A percentile compares a stretch with the other conserved stretches of the same genome.
Evolutionary conservation across 225 moss, liverwort and hornwort genomes (phyloP).

Genomic region (Antitrichia curtipendula): DNA sequence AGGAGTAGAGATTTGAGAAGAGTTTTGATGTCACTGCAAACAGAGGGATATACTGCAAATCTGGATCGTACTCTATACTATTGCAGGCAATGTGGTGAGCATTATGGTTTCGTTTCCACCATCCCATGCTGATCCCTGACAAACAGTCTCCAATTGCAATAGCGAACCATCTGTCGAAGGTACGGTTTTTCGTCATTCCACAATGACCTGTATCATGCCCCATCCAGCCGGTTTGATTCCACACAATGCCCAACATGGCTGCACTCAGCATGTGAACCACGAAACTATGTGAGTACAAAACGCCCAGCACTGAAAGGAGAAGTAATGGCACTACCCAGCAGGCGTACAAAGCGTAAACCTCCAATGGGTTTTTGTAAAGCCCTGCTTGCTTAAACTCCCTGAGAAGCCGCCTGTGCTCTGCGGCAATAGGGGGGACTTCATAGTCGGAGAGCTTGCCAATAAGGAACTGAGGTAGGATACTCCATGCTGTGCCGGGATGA

Average conservation of each 20-base stretch:
- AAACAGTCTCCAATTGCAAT: conserved; percentile 69
- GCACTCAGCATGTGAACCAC: conserved; percentile 64
- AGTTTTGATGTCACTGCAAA: conserved; percentile 86
- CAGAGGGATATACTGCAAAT: conserved; percentile 91
- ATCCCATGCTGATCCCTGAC: conserved; percentile 94
- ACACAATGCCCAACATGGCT: conserved; percentile 65
- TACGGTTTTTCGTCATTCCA: conserved; percentile 62
- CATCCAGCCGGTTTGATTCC: conserved; percentile 90
- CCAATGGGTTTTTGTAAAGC: conserved; percentile 68
- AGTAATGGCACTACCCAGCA: conserved; percentile 65
- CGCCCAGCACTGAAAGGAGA: conserved; percentile 54
- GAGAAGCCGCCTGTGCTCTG: conserved; percentile 73
- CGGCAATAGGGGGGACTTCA: conserved; percentile 58
- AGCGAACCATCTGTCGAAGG: conserved; percentile 54
- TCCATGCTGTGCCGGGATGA: conserved; percentile 69
- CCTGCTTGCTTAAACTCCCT: conserved; percentile 74
- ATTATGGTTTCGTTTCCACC: conserved; percentile 98
- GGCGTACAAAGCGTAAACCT: conserved; percentile 64
- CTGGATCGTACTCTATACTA: conserved; percentile 87
- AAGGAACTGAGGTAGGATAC: conserved; percentile 55
- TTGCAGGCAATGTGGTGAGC: conserved; percentile 95
- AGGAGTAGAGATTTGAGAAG: conserved; percentile 67
- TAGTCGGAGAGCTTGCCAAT: conserved; percentile 72
- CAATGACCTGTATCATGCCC: conserved; percentile 92
- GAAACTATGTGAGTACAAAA: conserved; percentile 63